A percentile compares a stretch with the other conserved stretches of the same genome.
phyloP scores from a whole-genome alignment of 441 rosid genomes.

The Cnidoscolus chayamansa region DNA sequence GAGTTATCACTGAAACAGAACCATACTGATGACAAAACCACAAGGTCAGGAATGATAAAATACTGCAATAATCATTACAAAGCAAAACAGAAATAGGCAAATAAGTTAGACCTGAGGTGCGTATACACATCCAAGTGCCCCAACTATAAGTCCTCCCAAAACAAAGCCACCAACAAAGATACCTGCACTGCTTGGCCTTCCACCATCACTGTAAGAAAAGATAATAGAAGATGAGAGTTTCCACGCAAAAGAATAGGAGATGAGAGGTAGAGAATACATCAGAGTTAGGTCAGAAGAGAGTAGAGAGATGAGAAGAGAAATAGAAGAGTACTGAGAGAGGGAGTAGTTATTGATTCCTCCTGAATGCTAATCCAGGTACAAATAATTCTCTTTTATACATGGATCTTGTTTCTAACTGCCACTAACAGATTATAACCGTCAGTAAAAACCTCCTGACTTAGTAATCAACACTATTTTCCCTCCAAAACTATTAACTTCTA shows the following conservation, averaged over 20 bases:
- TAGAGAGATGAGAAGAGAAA: too few species aligned
- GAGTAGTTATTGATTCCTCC: too few species aligned
- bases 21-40: background rate
- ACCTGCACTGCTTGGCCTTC: constrained; percentile 50
- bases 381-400: too few species aligned
- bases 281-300: too few species aligned
- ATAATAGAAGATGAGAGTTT: background rate
- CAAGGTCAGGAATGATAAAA: background rate
- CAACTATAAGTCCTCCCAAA: constrained; percentile 83
- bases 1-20: background rate
- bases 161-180: constrained; percentile 85
- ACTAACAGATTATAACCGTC: too few species aligned
- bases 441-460: too few species aligned
- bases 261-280: background rate
- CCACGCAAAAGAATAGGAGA: background rate
- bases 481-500: too few species aligned
- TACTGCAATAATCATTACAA: constrained; percentile 3
- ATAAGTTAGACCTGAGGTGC: constrained; percentile 72
- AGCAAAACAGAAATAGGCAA: constrained; percentile 1
- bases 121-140: constrained; percentile 89
- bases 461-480: too few species aligned
- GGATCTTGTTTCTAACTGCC: too few species aligned
- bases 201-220: constrained; percentile 52
- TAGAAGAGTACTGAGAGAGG: too few species aligned
- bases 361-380: too few species aligned